Conservation (phyloP, 1,284 basidiomycete species). For the Sanguinoderma infundibulare region DNA sequence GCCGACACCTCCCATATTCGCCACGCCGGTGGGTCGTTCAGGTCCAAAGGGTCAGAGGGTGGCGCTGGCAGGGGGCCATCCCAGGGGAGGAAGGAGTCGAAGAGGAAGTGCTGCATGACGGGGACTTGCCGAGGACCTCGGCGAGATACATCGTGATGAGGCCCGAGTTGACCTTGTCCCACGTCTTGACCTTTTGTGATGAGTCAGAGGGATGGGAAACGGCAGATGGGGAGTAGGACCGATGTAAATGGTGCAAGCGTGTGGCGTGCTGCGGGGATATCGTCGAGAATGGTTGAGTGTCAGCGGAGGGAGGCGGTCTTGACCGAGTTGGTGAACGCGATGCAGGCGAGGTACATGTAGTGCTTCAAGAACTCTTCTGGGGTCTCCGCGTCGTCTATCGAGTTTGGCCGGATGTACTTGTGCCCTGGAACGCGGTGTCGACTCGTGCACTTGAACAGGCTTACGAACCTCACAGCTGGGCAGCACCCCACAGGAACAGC, state of each 20-base stretch:
- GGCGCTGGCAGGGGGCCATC: conserved; percentile 57
- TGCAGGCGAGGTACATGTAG: conserved; percentile 98
- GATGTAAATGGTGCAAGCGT: neutral
- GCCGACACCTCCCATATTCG: conserved; percentile 53
- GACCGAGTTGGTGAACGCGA: conserved; percentile 96
- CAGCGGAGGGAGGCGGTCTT: conserved; percentile 95
- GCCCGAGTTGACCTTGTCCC: conserved; percentile 97
- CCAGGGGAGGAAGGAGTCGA: conserved; percentile 84
- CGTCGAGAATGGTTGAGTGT: conserved; percentile 99
- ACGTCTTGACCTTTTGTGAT: conserved; percentile 78
- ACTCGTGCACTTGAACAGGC: neutral
- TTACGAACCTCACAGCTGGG: conserved; percentile 71
- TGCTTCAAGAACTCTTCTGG: conserved; percentile 92
- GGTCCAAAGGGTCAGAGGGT: conserved; percentile 39
- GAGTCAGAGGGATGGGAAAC: neutral
- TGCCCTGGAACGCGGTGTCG: conserved; percentile 59
- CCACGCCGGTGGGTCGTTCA: conserved; percentile 47
- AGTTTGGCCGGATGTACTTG: conserved; percentile 89
- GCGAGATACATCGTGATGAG: conserved; percentile 99
- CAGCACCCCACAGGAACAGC: conserved; percentile 91
- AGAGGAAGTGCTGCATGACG: conserved; percentile 81
- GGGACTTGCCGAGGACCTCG: conserved; percentile 95
- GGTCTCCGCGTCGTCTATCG: conserved; percentile 91
- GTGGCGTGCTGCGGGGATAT: conserved; percentile 84
- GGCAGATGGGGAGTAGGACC: neutral